Evolutionary conservation across 1,284 basidiomycete species (phyloP), one percentile per base, ranked within the genome.

Genomic region (Leucocoprinus gongylophorus): DNA sequence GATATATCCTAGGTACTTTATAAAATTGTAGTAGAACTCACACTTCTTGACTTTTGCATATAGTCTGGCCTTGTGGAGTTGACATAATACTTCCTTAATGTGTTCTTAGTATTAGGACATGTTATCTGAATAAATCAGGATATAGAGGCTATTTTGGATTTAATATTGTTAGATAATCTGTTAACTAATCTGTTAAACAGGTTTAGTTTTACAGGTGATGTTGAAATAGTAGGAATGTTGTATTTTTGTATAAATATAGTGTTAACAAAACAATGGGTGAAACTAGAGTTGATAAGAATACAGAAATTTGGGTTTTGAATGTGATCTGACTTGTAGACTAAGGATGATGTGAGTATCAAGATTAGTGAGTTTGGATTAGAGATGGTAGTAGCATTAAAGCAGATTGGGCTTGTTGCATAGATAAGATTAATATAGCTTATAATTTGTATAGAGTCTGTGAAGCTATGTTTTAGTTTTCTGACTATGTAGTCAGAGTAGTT

Each of bases 361-460:
- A n/a, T 8, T 5, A 41, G 39, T 6, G 17, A 18, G 8, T 41
- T 8, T 8, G 35, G 35, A 38, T 38, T n/a, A 17, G 35, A 38
- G n/a, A 38, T 6, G n/a, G 35, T 15, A 23, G 39, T 20, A 8
- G 21, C 17, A 15, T 41, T 41, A 18, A 41, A 18, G 18, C 17
- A 7, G 20, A 20, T n/a, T n/a, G n/a, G 21, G 21, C 39, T 41
- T 15, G 18, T 15, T 41, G 17, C 6, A 76, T 77, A 1, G n/a
- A n/a, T n/a, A 76, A 77, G 1, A 74, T 73, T 4, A 64, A 10
- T 9, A 15, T 5, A 17, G n/a, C n/a, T n/a, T n/a, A n/a, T n/a
- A n/a, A n/a, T n/a, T n/a, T n/a, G n/a, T n/a, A n/a, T n/a, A n/a
- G n/a, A n/a, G n/a, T n/a, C n/a, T n/a, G n/a, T n/a, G n/a, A n/a